Evolutionary conservation across 2,329 filamentous ascomycete species (phyloP).

Genomic region (Ceratocystis smalleyi): DNA sequence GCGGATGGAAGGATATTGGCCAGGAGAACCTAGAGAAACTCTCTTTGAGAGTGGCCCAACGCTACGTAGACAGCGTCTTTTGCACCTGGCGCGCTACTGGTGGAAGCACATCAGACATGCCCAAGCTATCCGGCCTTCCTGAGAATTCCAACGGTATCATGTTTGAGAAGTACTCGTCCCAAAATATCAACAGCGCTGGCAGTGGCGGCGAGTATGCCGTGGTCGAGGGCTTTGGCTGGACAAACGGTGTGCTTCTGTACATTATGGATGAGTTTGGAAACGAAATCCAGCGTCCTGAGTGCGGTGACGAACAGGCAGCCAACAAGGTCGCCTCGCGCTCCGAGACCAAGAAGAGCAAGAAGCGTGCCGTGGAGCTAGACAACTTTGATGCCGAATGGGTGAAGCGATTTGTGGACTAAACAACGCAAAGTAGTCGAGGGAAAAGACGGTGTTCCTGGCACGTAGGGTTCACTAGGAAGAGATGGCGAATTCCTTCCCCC

Average conservation of each 20-base stretch:
- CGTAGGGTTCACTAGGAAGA: too few species aligned
- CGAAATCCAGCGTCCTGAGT: slow-evolving; percentile 39
- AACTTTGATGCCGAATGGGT: slow-evolving; percentile 32
- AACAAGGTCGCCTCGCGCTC: neutral
- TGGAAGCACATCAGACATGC: slow-evolving; percentile 39
- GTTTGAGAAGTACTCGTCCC: slow-evolving; percentile 55
- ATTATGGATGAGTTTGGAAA: slow-evolving; percentile 45
- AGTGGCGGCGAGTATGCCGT: slow-evolving; percentile 54
- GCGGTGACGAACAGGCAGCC: slow-evolving; percentile 32
- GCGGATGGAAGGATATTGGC: slow-evolving; percentile 31
- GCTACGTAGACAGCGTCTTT: slow-evolving; percentile 51
- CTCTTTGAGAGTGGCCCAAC: slow-evolving; percentile 44
- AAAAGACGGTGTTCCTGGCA: too few species aligned
- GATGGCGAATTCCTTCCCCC: too few species aligned
- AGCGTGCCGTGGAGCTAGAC: slow-evolving; percentile 33
- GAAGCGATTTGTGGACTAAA: slow-evolving; percentile 30
- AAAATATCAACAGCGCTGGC: slow-evolving; percentile 43
- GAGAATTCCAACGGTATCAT: slow-evolving; percentile 40
- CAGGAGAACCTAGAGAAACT: slow-evolving; percentile 40
- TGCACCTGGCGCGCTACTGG: slow-evolving; percentile 57
- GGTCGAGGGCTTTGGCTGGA: slow-evolving; percentile 57
- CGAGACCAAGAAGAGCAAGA: slow-evolving; percentile 16
- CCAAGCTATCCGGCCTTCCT: slow-evolving; percentile 33
- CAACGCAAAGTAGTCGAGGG: too few species aligned
- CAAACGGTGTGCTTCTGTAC: slow-evolving; percentile 54